Conservation (phyloP, 352 stramenopile species). For the Pythium sp. region DNA sequence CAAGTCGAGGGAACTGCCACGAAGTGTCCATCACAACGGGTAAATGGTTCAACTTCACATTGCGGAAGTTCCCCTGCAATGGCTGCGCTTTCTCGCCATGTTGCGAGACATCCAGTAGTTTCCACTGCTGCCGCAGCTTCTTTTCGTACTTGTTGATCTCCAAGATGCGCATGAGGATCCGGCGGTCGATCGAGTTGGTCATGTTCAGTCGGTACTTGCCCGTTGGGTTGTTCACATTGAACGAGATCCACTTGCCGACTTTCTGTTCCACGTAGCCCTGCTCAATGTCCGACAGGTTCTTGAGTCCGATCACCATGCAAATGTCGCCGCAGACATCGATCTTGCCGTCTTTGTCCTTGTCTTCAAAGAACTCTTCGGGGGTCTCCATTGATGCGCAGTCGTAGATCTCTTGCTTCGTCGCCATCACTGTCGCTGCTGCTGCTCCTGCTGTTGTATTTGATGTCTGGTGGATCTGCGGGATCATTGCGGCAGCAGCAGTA, state of each 20-base stretch:
- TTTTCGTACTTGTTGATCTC: constrained; percentile 62
- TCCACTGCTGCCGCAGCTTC: constrained; percentile 47
- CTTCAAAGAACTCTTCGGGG: constrained; percentile 68
- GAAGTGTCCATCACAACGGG: constrained; percentile 40
- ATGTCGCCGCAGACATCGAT: constrained; percentile 82
- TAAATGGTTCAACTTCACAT: constrained; percentile 61
- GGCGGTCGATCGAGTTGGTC: constrained; percentile 61
- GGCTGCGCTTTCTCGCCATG: constrained; percentile 36
- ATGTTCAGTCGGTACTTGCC: constrained; percentile 68
- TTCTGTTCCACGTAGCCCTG: constrained; percentile 67
- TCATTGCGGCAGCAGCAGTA: constrained; percentile 51
- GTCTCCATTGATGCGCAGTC: constrained; percentile 60
- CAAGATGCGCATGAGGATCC: constrained; percentile 71
- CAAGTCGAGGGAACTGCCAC: constrained; percentile 67
- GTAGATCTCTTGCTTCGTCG: constrained; percentile 33
- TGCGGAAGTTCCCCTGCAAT: constrained; percentile 48
- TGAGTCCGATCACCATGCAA: constrained; percentile 68
- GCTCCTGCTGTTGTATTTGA: constrained; percentile 4
- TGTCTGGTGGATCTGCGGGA: constrained; percentile 55
- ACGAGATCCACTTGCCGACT: constrained; percentile 77
- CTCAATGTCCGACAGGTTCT: constrained; percentile 61
- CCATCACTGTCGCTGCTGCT: neutral
- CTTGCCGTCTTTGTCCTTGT: constrained; percentile 78
- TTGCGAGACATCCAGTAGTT: constrained; percentile 66
- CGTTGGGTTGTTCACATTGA: constrained; percentile 70